These are phyloP conservation scores for Testicularia cyperi DNA, from an alignment of 1,284 basidiomycete genomes.

Conservation along the genomic window DNA sequence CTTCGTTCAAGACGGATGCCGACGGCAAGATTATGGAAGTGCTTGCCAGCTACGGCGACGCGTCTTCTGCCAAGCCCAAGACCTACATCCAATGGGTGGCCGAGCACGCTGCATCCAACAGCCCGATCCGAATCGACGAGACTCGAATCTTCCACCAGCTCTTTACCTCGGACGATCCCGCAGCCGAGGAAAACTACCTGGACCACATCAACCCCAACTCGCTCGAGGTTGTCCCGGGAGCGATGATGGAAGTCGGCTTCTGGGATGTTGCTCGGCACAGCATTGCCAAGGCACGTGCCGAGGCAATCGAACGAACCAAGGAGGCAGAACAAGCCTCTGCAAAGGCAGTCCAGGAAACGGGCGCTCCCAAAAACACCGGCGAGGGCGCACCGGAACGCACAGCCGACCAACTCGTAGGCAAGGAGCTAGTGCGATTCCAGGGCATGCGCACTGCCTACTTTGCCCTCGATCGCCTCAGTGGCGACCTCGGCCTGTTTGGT, in stretches of 20 bases:
- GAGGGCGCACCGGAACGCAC: slow-evolving; percentile 60
- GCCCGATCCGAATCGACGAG: slow-evolving; percentile 83
- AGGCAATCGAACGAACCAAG: slow-evolving; percentile 66
- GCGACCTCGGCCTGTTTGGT: slow-evolving; percentile 31
- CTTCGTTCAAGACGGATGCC: slow-evolving; percentile 75
- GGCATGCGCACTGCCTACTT: slow-evolving; percentile 95
- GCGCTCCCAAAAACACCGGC: slow-evolving; percentile 4
- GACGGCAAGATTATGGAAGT: slow-evolving; percentile 73
- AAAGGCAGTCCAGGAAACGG: slow-evolving; percentile 22
- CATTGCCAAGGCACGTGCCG: slow-evolving; percentile 70
- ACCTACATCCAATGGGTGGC: slow-evolving; percentile 98
- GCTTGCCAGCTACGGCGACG: slow-evolving; percentile 67
- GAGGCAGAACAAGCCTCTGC: slow-evolving; percentile 63
- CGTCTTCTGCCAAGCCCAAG: slow-evolving; percentile 75
- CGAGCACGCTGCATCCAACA: slow-evolving; percentile 74
- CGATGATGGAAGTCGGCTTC: slow-evolving; percentile 86
- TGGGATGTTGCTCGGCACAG: slow-evolving; percentile 77
- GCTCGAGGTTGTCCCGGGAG: slow-evolving; percentile 75
- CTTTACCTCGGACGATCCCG: slow-evolving; percentile 91
- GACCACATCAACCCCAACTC: slow-evolving; percentile 78
- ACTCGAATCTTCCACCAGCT: slow-evolving; percentile 87
- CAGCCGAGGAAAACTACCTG: slow-evolving; percentile 71
- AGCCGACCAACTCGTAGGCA: slow-evolving; percentile 80
- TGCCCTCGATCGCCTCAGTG: slow-evolving; percentile 77
- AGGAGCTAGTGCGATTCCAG: slow-evolving; percentile 94